Conservation (phyloP, 176 grass and related monocot genomes). For the Carex scoparia region DNA sequence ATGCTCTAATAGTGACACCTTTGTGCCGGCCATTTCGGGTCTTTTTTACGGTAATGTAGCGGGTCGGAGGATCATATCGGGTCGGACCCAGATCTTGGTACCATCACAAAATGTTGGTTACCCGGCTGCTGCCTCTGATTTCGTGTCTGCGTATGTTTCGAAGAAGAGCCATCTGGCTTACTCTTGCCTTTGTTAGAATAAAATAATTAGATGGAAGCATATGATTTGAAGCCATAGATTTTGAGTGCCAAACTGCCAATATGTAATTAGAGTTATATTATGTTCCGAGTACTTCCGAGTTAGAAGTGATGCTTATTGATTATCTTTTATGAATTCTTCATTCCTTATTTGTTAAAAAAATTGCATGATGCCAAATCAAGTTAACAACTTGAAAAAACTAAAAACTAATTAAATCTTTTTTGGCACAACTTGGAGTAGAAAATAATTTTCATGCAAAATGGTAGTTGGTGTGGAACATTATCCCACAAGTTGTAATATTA, state of each 20-base stretch:
- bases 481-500: too few species aligned
- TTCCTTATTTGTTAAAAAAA: background rate
- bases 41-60: constrained; percentile 82
- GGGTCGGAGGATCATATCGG: constrained; percentile 66
- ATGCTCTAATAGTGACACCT: constrained; percentile 66
- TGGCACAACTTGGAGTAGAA: too few species aligned
- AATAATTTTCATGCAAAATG: too few species aligned
- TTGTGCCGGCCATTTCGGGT: constrained; percentile 61
- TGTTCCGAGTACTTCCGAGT: background rate
- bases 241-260: background rate
- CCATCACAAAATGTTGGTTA: constrained; percentile 22
- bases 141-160: constrained; percentile 54
- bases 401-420: too few species aligned
- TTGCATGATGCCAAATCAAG: background rate
- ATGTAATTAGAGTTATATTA: background rate
- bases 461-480: too few species aligned
- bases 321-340: background rate
- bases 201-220: background rate
- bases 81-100: constrained; percentile 58
- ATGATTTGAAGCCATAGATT: background rate
- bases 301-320: background rate
- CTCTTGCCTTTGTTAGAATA: constrained; percentile 52
- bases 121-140: constrained; percentile 37
- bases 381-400: background rate
- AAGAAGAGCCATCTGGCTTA: constrained; percentile 75